Percentiles rank a stretch among this genome's conserved stretches.
phyloP scores from a whole-genome alignment of 2,329 filamentous ascomycete genomes.

The Fusarium acutatum region DNA sequence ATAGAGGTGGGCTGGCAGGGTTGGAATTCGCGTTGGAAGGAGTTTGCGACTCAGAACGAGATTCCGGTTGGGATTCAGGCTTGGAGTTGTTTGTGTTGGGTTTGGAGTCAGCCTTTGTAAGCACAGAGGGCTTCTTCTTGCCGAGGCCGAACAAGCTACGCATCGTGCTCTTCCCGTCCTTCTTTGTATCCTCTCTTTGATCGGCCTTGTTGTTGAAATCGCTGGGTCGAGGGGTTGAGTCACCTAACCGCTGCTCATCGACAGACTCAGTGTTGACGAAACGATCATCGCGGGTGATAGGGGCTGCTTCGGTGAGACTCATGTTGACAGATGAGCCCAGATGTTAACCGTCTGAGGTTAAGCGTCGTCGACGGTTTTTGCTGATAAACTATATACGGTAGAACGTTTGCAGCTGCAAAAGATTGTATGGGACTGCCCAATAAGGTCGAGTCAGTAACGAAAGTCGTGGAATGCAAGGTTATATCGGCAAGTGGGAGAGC shows the following conservation, averaged over 20 bases:
- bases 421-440: slow-evolving; percentile 14
- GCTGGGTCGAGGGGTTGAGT: slow-evolving; percentile 45
- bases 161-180: slow-evolving; percentile 57
- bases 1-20: slow-evolving; percentile 46
- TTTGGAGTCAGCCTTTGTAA: slow-evolving; percentile 24
- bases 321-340: slow-evolving; percentile 29
- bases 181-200: slow-evolving; percentile 28
- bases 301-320: slow-evolving; percentile 44
- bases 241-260: slow-evolving; percentile 42
- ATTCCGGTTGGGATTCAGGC: slow-evolving; percentile 17
- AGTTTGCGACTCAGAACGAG: slow-evolving; percentile 30
- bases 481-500: slow-evolving; percentile 26
- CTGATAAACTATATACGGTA: neutral
- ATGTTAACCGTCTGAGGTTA: neutral
- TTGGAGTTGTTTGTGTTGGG: slow-evolving; percentile 20
- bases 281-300: slow-evolving; percentile 28
- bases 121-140: slow-evolving; percentile 61
- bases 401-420: neutral
- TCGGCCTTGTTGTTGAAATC: slow-evolving; percentile 56
- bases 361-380: neutral
- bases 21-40: slow-evolving; percentile 50
- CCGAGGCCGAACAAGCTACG: slow-evolving; percentile 67
- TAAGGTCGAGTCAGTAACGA: slow-evolving; percentile 25
- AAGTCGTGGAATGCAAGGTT: slow-evolving; percentile 24
- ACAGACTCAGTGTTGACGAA: slow-evolving; percentile 29